phyloP scores from a whole-genome alignment of 2,329 filamentous ascomycete genomes.

The Geosmithia putterillii region DNA sequence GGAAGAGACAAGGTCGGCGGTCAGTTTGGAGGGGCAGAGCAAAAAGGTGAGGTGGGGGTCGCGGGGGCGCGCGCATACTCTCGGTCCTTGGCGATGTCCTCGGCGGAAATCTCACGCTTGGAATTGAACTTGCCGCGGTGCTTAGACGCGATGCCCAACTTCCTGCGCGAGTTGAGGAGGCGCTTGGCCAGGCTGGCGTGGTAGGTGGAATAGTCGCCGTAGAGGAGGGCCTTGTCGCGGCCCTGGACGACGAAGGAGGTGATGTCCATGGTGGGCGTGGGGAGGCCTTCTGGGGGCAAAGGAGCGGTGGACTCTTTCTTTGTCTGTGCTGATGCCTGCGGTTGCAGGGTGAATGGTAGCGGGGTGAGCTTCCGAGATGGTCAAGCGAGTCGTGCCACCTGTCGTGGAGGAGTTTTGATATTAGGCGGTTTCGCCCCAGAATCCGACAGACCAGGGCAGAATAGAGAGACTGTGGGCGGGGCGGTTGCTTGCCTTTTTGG shows the following conservation, averaged over 20 bases:
- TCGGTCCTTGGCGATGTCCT: slow-evolving; percentile 61
- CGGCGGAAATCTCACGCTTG: slow-evolving; percentile 57
- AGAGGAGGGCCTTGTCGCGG: slow-evolving; percentile 71
- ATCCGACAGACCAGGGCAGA: neutral
- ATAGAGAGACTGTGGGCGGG: neutral
- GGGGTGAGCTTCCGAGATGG: neutral
- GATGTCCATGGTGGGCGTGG: slow-evolving; percentile 59
- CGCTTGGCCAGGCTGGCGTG: slow-evolving; percentile 67
- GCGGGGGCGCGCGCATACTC: slow-evolving; percentile 43
- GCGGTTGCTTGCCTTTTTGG: neutral
- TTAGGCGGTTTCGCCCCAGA: neutral
- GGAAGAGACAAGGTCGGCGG: slow-evolving; percentile 1
- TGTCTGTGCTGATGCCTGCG: neutral
- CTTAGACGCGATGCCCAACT: slow-evolving; percentile 70
- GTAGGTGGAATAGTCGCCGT: slow-evolving; percentile 83
- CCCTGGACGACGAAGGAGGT: slow-evolving; percentile 71
- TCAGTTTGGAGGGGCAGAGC: neutral
- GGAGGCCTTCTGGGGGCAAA: neutral
- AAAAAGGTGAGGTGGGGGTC: neutral
- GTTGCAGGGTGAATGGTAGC: neutral
- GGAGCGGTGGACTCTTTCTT: neutral
- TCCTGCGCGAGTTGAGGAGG: slow-evolving; percentile 73
- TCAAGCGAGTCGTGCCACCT: no score
- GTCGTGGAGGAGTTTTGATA: neutral
- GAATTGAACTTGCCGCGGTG: slow-evolving; percentile 77